These are phyloP conservation scores for Boeremia lycopersici DNA, from an alignment of 2,329 filamentous ascomycete genomes.

Conservation along the genomic window DNA sequence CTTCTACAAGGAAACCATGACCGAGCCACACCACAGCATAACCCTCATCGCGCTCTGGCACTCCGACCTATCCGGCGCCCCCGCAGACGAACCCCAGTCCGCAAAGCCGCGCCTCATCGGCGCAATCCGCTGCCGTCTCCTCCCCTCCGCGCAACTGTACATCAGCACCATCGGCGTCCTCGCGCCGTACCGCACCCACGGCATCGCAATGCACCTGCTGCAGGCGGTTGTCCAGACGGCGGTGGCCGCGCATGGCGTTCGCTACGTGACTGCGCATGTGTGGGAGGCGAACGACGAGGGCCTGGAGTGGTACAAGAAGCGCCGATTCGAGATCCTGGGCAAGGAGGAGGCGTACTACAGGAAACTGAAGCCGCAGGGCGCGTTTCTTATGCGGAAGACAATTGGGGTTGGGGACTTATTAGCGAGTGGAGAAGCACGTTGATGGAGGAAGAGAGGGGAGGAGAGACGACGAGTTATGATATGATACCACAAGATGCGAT, in stretches of 20 bases:
- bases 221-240: constrained; percentile 53
- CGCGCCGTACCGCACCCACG: constrained; percentile 63
- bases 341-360: constrained; percentile 65
- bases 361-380: constrained; percentile 61
- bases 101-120: constrained; percentile 49
- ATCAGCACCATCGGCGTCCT: constrained; percentile 66
- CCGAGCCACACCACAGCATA: constrained; percentile 59
- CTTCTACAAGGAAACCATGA: constrained; percentile 66
- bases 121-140: constrained; percentile 55
- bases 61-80: too few relatives aligned
- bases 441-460: neutral
- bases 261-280: constrained; percentile 65
- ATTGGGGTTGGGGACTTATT: constrained; percentile 47
- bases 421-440: neutral
- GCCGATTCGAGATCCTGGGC: constrained; percentile 61
- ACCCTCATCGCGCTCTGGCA: constrained; percentile 67
- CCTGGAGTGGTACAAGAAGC: constrained; percentile 64
- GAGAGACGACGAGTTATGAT: neutral
- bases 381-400: constrained; percentile 57
- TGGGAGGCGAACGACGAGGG: constrained; percentile 68
- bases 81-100: constrained; percentile 7
- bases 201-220: constrained; percentile 63
- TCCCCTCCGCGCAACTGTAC: constrained; percentile 57
- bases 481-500: constrained; percentile 4
- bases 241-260: constrained; percentile 57